A percentile compares a stretch with the other conserved stretches of the same genome.
phyloP scores from a whole-genome alignment of 257 asterid genomes.

The Paulownia fortunei region DNA sequence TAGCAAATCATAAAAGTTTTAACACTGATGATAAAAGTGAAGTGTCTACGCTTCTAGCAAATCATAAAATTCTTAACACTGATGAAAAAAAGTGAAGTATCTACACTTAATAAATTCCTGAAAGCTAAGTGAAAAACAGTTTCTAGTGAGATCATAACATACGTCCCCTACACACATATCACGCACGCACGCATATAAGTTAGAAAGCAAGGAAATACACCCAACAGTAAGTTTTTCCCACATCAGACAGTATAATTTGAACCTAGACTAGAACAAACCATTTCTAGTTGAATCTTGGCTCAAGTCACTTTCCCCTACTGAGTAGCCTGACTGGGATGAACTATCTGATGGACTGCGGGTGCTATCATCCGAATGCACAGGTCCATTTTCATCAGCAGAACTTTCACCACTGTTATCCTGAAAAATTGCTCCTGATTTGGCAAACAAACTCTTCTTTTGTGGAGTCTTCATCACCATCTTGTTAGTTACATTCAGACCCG shows the following conservation, averaged over 20 bases:
- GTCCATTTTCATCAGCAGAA: constrained; percentile 57
- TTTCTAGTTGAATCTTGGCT: constrained; percentile 52
- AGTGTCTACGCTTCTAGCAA: neutral
- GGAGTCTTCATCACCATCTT: constrained; percentile 39
- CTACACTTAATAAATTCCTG: neutral
- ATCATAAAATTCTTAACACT: neutral
- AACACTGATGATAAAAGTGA: neutral
- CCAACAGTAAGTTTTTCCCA: neutral
- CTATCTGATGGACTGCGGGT: constrained; percentile 56
- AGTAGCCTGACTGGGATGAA: constrained; percentile 61
- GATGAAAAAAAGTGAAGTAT: neutral
- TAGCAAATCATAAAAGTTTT: neutral
- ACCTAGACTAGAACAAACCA: constrained; percentile 43
- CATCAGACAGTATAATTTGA: neutral
- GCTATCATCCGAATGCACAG: constrained; percentile 45
- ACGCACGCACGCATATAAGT: neutral
- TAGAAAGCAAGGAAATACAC: neutral
- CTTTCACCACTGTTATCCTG: constrained; percentile 58
- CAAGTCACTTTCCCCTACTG: constrained; percentile 59
- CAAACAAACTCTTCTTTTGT: constrained; percentile 45
- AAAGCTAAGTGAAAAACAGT: neutral
- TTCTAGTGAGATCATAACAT: neutral
- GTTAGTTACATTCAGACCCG: constrained; percentile 35
- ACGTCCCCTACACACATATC: neutral
- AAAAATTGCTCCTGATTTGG: constrained; percentile 50